These are phyloP conservation scores for Sanghuangporus sanghuang DNA, from an alignment of 1,284 basidiomycete species.

Conservation along the genomic window DNA sequence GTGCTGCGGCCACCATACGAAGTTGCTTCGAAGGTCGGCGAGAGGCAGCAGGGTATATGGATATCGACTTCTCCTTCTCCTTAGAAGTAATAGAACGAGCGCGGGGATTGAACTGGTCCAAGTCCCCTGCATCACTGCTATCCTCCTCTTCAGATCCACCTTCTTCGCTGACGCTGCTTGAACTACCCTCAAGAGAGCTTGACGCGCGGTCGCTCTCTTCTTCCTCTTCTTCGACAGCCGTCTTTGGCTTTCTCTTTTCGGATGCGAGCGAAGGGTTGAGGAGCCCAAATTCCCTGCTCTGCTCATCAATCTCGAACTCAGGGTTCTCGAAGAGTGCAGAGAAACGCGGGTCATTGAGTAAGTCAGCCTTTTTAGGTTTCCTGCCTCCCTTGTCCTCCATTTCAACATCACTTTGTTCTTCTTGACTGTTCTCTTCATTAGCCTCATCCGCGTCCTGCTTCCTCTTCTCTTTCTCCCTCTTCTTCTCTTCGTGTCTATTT, in stretches of 20 bases:
- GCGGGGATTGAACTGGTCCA: conserved; percentile 27
- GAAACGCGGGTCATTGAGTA: conserved; percentile 90
- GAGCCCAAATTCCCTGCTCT: conserved; percentile 80
- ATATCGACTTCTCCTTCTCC: conserved; percentile 28
- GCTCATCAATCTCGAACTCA: conserved; percentile 92
- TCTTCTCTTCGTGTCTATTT: conserved; percentile 57
- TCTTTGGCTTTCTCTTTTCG: conserved; percentile 49
- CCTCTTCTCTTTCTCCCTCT: conserved; percentile 46
- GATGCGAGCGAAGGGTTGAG: conserved; percentile 84
- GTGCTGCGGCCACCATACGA: conserved; percentile 26
- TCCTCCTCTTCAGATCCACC: conserved; percentile 33
- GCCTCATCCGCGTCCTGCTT: conserved; percentile 30
- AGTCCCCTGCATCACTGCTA: conserved; percentile 52
- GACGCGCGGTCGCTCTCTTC: conserved; percentile 83
- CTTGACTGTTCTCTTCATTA: conserved; percentile 31
- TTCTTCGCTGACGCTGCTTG: conserved; percentile 11
- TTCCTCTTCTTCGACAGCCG: conserved; percentile 86
- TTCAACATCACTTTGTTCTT: conserved; percentile 36
- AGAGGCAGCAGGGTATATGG: conserved; percentile 55
- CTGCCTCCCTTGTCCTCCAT: conserved; percentile 25
- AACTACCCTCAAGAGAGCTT: conserved; percentile 54
- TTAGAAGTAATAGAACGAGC: conserved; percentile 7
- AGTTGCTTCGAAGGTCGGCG: conserved; percentile 36
- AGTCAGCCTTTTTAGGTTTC: conserved; percentile 36
- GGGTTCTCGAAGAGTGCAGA: conserved; percentile 88